Percentiles rank a stretch among this genome's conserved stretches.
phyloP scores from a whole-genome alignment of 176 grass and related monocot genomes.

The Neostapfia colusana region DNA sequence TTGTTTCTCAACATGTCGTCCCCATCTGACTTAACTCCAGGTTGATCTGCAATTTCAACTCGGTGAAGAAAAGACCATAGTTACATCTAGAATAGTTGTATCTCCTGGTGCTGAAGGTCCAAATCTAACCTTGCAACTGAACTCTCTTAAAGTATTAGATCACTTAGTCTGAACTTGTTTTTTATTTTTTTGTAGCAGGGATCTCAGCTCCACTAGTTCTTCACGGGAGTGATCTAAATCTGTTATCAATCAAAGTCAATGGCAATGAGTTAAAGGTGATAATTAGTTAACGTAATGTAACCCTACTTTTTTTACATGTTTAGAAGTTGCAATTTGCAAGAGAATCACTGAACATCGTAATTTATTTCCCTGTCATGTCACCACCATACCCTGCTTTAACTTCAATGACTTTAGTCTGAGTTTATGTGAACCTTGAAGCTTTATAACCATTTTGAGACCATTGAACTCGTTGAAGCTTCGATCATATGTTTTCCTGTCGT shows the following conservation, averaged over 20 bases:
- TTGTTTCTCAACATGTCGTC: slow-evolving; percentile 13
- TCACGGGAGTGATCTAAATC: slow-evolving; percentile 79
- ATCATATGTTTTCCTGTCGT: slow-evolving; percentile 4
- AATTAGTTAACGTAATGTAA: slow-evolving; percentile 21
- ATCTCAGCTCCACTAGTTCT: slow-evolving; percentile 71
- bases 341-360: background rate
- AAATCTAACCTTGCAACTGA: slow-evolving; percentile 15
- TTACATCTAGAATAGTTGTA: slow-evolving; percentile 85
- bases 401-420: background rate
- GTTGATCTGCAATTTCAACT: slow-evolving; percentile 87
- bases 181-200: slow-evolving; percentile 34
- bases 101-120: slow-evolving; percentile 73
- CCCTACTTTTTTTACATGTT: background rate
- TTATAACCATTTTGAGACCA: background rate
- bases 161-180: background rate
- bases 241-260: slow-evolving; percentile 88
- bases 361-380: background rate
- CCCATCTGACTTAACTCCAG: slow-evolving; percentile 43
- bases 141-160: background rate
- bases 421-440: background rate
- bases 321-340: background rate
- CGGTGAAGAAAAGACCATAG: slow-evolving; percentile 88
- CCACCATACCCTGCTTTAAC: background rate
- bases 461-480: background rate
- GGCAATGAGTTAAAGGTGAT: slow-evolving; percentile 74